These are phyloP conservation scores for Haplosporangium sp. DNA, from an alignment of 371 early-diverging fungal species.

Conservation along the genomic window DNA sequence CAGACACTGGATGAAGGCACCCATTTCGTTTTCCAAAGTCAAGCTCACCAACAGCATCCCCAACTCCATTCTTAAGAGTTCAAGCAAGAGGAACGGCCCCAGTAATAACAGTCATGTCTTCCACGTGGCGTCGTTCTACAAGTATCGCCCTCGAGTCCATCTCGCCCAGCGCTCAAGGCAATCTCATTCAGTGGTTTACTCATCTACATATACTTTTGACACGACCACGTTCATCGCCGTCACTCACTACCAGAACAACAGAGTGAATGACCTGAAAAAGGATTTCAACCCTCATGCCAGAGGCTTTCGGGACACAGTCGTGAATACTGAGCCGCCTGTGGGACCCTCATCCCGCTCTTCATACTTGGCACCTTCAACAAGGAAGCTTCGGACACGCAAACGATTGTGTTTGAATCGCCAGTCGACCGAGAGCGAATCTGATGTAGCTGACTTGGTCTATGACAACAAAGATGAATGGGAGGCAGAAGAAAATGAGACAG, in stretches of 20 bases:
- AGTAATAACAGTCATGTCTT: slow-evolving; percentile 28
- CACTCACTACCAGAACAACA: slow-evolving; percentile 67
- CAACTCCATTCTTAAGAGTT: background rate
- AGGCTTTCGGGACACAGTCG: slow-evolving; percentile 53
- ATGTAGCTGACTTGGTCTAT: background rate
- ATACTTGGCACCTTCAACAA: too few species aligned
- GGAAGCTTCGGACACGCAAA: background rate
- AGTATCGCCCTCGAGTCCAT: slow-evolving; percentile 60
- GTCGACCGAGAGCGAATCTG: background rate
- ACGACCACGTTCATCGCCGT: slow-evolving; percentile 63
- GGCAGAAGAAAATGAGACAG: background rate
- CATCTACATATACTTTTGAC: slow-evolving; percentile 46
- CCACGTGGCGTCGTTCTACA: slow-evolving; percentile 57
- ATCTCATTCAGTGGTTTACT: slow-evolving; percentile 2
- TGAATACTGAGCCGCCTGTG: background rate
- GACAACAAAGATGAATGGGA: background rate
- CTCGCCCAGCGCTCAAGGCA: slow-evolving; percentile 43
- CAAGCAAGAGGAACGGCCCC: background rate
- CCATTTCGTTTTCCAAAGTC: slow-evolving; percentile 57
- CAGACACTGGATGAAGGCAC: slow-evolving; percentile 52
- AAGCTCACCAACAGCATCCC: slow-evolving; percentile 59
- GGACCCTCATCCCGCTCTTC: background rate
- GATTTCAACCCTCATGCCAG: slow-evolving; percentile 65
- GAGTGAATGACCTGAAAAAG: slow-evolving; percentile 64
- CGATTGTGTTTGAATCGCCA: background rate